Evolutionary conservation across 345 rosid species (phyloP).

Genomic region (Syzygium oleosum): DNA sequence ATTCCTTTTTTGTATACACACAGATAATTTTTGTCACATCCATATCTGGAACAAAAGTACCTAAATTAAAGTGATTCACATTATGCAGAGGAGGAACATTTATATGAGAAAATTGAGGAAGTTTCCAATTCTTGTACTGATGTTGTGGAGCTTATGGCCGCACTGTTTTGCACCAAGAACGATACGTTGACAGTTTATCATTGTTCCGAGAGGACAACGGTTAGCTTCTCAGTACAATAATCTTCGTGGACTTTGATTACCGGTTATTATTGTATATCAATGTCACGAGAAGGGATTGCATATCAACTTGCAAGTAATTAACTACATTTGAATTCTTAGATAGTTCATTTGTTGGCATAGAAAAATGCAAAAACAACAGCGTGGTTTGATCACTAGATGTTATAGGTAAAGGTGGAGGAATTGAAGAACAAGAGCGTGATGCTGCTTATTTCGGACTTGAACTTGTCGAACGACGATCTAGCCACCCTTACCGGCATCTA

Average conservation of each 20-base stretch:
- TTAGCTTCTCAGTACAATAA: neutral
- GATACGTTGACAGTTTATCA: neutral
- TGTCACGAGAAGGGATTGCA: neutral
- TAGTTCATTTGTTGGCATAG: too few relatives aligned
- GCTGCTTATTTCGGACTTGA: neutral
- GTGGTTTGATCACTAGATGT: neutral
- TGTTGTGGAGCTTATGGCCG: accelerated
- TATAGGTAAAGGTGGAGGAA: neutral
- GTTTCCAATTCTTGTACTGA: accelerated
- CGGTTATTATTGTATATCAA: neutral
- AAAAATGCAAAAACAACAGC: too few relatives aligned
- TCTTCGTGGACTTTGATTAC: neutral
- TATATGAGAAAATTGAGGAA: neutral
- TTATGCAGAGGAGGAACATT: neutral
- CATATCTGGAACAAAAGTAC: neutral
- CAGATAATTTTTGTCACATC: neutral
- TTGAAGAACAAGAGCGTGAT: neutral
- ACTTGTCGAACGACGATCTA: neutral
- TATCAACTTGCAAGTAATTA: neutral
- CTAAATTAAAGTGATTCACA: neutral
- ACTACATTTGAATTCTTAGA: neutral
- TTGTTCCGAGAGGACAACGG: neutral
- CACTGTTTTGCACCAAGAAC: neutral
- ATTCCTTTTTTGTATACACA: neutral
- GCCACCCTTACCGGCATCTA: accelerated